Base-by-base conservation (phyloP, 805 yeast genomes). In the Tetrapisispora pingtungensis region DNA sequence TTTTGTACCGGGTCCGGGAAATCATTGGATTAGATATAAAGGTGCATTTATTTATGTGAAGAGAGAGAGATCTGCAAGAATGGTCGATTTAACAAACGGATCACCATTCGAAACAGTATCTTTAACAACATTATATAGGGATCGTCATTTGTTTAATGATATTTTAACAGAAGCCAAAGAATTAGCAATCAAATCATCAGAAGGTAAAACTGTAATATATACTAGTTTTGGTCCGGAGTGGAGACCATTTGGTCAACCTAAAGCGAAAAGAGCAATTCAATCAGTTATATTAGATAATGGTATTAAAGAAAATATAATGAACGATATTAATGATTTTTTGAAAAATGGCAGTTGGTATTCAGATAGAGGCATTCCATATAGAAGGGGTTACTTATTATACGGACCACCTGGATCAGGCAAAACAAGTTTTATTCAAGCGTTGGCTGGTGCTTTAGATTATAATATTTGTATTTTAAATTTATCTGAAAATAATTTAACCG, bases 331-430 rank as follows among this genome's bases (percentile, higher is more conserved):
- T 42, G 96, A 87, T 59, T 93, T 93, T 59, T 67, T 93, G 60
- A 55, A 61, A 13, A 78, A 86, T 49, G 90, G 95, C 0, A 73
- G 78, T 47, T 93, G 98, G 98, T 93, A 93, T 62, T 83, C 84
- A 49, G 85, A 86, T 47, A 71, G 98, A 48, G 98, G 98, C n/a
- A 93, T 93, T 42, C 98, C 98, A 0, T 93, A 93, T 60, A 74
- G 98, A 62, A 73, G 98, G 55, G 98, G 98, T 0, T 93, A 93
- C 57, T 69, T 93, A 41, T 68, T 93, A 26, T 90, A 85, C 64
- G 98, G 98, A 0, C 98, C 98, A 0, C 98, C 98, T 1, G 98
- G 98, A 1, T 80, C 90, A 52, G 98, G 98, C 46, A 93, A 93
- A 60, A 88, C 97, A 2, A 84, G 95, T 57, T 87, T 87, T 52